phyloP scores from a whole-genome alignment of 2,329 filamentous ascomycete species.

The Paraphoma sp. region DNA sequence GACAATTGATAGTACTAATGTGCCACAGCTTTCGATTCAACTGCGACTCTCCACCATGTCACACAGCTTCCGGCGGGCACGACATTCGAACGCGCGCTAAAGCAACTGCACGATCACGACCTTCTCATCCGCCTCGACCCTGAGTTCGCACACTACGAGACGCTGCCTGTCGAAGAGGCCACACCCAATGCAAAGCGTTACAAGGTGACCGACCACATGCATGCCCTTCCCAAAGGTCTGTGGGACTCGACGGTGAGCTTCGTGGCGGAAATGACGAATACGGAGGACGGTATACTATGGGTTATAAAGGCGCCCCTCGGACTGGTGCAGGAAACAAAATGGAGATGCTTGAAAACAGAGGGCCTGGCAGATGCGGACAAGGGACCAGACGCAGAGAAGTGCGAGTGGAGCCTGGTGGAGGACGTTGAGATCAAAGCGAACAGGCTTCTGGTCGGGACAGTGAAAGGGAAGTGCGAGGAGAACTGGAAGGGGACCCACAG shows the following conservation, averaged over 20 bases:
- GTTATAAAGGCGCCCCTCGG: conserved; percentile 45
- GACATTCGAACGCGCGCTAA: conserved; percentile 26
- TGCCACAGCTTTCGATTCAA: conserved; percentile 37
- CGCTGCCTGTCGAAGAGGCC: conserved; percentile 23
- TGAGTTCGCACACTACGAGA: conserved; percentile 42
- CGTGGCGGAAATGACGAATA: conserved; percentile 41
- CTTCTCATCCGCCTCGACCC: conserved; percentile 46
- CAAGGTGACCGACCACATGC: conserved; percentile 47
- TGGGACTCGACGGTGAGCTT: conserved; percentile 47
- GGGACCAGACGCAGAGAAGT: conserved; percentile 7
- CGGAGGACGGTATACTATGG: conserved; percentile 43
- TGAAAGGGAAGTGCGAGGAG: conserved; percentile 46
- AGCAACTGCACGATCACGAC: conserved; percentile 44
- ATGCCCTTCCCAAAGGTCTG: conserved; percentile 42
- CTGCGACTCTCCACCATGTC: conserved; percentile 41
- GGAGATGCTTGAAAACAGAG: conserved; percentile 33
- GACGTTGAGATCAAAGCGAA: conserved; percentile 46
- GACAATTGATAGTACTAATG: background rate
- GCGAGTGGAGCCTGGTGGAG: conserved; percentile 43
- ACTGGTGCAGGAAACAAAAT: conserved; percentile 39
- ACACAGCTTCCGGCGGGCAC: conserved; percentile 39
- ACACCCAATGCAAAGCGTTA: conserved; percentile 40
- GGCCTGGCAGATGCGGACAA: conserved; percentile 17
- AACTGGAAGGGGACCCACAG: conserved; percentile 43
- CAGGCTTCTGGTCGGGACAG: conserved; percentile 41